Base-by-base conservation (phyloP, 495 filamentous ascomycete species). In the Lasiosphaeris hirsuta region DNA sequence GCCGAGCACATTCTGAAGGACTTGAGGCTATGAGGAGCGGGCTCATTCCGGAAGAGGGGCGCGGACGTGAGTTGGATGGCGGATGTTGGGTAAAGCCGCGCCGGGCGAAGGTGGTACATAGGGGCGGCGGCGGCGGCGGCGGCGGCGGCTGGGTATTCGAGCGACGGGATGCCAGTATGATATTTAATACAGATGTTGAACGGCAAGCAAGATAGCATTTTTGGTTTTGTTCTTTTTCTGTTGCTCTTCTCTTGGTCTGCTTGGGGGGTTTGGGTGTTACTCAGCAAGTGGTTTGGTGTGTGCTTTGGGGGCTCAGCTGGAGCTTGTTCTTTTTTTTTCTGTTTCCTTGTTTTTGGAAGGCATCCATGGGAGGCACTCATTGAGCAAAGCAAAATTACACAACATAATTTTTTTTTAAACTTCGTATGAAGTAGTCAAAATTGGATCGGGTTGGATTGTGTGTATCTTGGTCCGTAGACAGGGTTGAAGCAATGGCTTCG, bases 1-100 rank as follows among this genome's bases (percentile, higher is more conserved):
- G 94, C 94, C 42, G 90, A 95, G 71, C 90, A 89, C 67, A 97
- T 99, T 69, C 76, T 99, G 61, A 82, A 87, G 65, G 92, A 93
- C 63, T 70, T 99, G 67, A 83, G 89, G 68, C 81, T 98, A 58
- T 97, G 33, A 73, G 44, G 39, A 17, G 10, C 39, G 10, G 43
- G 3, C 17, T 46, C 10, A 14, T 46, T 46, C 18, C 18, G 43
- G 13, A 48, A 58, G 40, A 41, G 23, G 23, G 23, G 10, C 5
- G 14, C 7, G 2, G n/a, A 13, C 10, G 17, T 4, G 37, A 45
- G 2, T 4, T 1, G 33, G 33, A 14, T 10, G 10, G 36, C 41
- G 18, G 18, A 8, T 30, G 23, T 30, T 30, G 23, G 23, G 23
- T 30, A 30, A 30, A 5, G 23, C 5, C 23, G 23, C 23, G 23